A percentile compares a stretch with the other conserved stretches of the same genome.
Evolutionary conservation across 2,329 filamentous ascomycete species (phyloP).

Genomic region (Boeremia lycopersici): DNA sequence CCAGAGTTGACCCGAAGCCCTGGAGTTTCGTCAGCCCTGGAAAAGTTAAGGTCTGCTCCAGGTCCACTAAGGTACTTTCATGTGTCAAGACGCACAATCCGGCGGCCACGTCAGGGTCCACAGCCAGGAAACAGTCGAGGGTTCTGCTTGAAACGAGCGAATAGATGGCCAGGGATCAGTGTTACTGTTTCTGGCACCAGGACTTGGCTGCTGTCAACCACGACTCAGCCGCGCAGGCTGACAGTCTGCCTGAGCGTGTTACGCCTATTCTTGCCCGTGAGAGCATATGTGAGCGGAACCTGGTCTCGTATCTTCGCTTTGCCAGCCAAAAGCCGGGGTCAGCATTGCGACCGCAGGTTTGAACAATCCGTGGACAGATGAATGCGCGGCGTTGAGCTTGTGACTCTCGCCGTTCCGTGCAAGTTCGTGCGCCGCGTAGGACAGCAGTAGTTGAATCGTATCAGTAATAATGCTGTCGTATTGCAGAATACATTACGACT

Average conservation of each 20-base stretch:
- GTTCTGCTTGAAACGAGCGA: conserved; percentile 18
- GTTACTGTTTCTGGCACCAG: conserved; percentile 8
- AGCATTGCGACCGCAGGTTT: conserved; percentile 5
- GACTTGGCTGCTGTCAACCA: conserved; percentile 21
- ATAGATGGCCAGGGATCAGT: conserved; percentile 5
- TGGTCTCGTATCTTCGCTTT: conserved; percentile 22
- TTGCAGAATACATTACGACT: conserved; percentile 36
- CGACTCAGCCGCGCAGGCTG: conserved; percentile 36
- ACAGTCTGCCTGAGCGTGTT: conserved; percentile 16
- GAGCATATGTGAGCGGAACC: conserved; percentile 18
- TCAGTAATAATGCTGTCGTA: conserved; percentile 29
- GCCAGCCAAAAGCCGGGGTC: conserved; percentile 6
- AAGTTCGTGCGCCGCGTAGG: conserved; percentile 7
- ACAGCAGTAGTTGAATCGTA: conserved; percentile 12
- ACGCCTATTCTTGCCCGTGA: conserved; percentile 23
- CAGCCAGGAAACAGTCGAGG: conserved; percentile 12
- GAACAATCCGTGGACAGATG: not conserved
- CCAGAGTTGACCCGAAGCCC: conserved; percentile 1
- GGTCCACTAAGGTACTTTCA: conserved; percentile 13
- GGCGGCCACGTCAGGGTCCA: conserved; percentile 22
- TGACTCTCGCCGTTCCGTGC: conserved; percentile 4
- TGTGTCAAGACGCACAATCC: conserved; percentile 19
- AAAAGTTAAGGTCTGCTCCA: conserved; percentile 16
- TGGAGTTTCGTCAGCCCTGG: conserved; percentile 10
- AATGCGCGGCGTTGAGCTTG: not conserved